A percentile compares a stretch with the other conserved stretches of the same genome.
Conservation (phyloP, 129 eudicot genomes). For the Daucus carota region DH1_v3.0 NC_030381.2:51750001-51750500, state of each 20-base stretch:
- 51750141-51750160: constrained; percentile 28
- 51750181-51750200: constrained; percentile 34
- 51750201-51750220: constrained; percentile 51
- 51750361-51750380: not conserved
- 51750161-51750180: constrained; percentile 30
- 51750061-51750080: constrained; percentile 56
- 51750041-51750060: constrained; percentile 33
- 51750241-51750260: constrained; percentile 6
- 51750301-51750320: not conserved
- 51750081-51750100: constrained; percentile 58
- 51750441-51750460: constrained; percentile 58
- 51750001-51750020: constrained; percentile 25
- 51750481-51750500: constrained; percentile 25
- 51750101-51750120: constrained; percentile 47
- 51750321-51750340: not conserved
- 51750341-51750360: not conserved
- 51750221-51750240: constrained; percentile 62
- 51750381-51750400: constrained; percentile 32
- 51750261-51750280: not conserved
- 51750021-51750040: constrained; percentile 52
- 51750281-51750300: not conserved
- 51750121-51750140: constrained; percentile 24
- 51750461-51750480: constrained; percentile 51
- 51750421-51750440: constrained; percentile 48
- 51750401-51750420: constrained; percentile 35